Evolutionary conservation across 164 flowering plant genomes (phyloP).

Genomic region (Dillenia turbinata): DNA sequence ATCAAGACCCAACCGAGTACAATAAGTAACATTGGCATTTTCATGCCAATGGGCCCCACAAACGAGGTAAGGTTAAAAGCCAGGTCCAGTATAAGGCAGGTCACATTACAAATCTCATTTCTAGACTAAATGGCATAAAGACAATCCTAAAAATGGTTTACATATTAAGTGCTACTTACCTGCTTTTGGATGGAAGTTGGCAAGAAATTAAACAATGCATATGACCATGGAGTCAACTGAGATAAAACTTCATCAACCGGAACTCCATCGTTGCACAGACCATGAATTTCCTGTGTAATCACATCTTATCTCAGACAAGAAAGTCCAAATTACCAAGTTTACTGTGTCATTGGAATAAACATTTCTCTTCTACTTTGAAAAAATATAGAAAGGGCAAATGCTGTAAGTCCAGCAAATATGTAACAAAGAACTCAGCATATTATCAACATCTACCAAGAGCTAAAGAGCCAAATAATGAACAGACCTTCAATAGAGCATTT

Average conservation of each 20-base stretch:
- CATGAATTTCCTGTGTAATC: constrained; percentile 14
- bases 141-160: neutral
- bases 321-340: too few relatives aligned
- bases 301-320: neutral
- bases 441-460: neutral
- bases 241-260: constrained; percentile 12
- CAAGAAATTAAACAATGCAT: constrained; percentile 20
- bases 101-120: too few relatives aligned
- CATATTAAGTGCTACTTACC: constrained; percentile 4
- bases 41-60: too few relatives aligned
- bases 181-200: constrained; percentile 16
- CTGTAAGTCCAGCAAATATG: neutral
- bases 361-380: too few relatives aligned
- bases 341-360: too few relatives aligned
- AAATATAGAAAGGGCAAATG: neutral
- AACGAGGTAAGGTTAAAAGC: too few relatives aligned
- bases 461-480: neutral
- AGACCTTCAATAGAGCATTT: constrained; percentile 13
- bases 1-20: too few relatives aligned
- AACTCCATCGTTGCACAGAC: constrained; percentile 14
- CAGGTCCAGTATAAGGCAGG: too few relatives aligned
- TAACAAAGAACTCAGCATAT: neutral
- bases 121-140: too few relatives aligned
- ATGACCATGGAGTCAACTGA: constrained; percentile 21
- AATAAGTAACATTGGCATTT: too few relatives aligned